phyloP scores from a whole-genome alignment of 352 stramenopile genomes.

The Peronospora belbahrii region DNA sequence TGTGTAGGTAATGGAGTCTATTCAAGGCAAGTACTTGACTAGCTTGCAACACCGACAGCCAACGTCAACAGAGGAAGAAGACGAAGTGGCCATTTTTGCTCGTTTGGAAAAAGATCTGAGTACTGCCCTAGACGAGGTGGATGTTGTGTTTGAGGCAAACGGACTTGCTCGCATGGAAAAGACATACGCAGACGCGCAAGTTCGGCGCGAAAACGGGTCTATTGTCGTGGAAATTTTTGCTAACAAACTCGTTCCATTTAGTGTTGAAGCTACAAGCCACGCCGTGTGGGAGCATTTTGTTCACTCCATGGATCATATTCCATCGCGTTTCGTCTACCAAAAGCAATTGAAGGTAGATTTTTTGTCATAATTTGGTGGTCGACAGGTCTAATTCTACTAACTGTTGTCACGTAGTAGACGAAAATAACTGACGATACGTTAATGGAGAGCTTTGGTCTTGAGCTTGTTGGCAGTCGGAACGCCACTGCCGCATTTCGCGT shows the following conservation, averaged over 20 bases:
- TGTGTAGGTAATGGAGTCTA: conserved; percentile 40
- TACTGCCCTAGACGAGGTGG: conserved; percentile 34
- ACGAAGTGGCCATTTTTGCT: conserved; percentile 41
- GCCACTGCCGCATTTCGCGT: conserved; percentile 42
- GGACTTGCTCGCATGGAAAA: conserved; percentile 43
- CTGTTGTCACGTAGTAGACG: conserved; percentile 30
- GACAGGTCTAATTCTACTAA: conserved; percentile 8
- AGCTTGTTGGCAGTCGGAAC: conserved; percentile 41
- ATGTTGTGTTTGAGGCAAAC: conserved; percentile 42
- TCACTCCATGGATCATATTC: conserved; percentile 51
- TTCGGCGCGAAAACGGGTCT: conserved; percentile 33
- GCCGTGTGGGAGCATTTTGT: conserved; percentile 52
- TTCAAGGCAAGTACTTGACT: conserved; percentile 35
- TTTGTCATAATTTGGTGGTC: neutral
- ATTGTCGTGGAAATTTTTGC: conserved; percentile 50
- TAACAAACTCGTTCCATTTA: conserved; percentile 53
- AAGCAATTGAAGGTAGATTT: conserved; percentile 37
- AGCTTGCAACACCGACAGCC: conserved; percentile 34
- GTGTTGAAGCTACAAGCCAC: conserved; percentile 27
- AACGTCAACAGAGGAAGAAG: conserved; percentile 31
- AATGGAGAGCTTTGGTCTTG: conserved; percentile 46
- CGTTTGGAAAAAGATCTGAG: conserved; percentile 37
- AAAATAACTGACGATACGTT: conserved; percentile 40
- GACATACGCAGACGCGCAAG: conserved; percentile 38
- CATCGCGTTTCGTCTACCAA: conserved; percentile 45